Evolutionary conservation across 2,329 filamentous ascomycete species (phyloP).

Genomic region (Zelopaecilomyces penicillatus): DNA sequence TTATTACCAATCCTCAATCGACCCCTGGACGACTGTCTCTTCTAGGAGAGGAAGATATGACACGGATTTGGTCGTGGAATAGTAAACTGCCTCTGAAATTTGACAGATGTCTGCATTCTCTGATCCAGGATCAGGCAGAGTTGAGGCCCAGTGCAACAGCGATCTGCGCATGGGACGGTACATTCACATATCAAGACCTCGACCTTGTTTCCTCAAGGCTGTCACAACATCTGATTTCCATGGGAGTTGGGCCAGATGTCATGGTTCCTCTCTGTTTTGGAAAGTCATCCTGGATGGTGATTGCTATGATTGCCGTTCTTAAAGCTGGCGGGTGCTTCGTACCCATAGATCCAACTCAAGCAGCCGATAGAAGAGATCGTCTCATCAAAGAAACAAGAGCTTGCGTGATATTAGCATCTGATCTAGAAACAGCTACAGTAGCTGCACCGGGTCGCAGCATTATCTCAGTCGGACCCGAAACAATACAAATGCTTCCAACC

Average conservation of each 20-base stretch:
- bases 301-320: slow-evolving; percentile 1
- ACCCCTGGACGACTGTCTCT: no score
- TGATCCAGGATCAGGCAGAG: background rate
- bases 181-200: slow-evolving; percentile 1
- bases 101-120: background rate
- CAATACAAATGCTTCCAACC: no score
- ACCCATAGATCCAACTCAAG: background rate
- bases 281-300: slow-evolving; percentile 1
- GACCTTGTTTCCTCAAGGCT: background rate
- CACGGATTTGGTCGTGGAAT: background rate
- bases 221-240: background rate
- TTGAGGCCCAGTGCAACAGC: background rate
- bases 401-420: no score
- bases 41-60: no score
- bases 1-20: no score
- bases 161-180: background rate
- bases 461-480: no score
- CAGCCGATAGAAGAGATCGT: background rate
- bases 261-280: slow-evolving; percentile 1
- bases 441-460: no score
- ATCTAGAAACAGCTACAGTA: no score
- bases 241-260: background rate
- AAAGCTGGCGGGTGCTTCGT: slow-evolving; percentile 1
- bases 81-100: background rate
- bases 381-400: background rate